Conservation (phyloP, 2,329 filamentous ascomycete species). For the Sclerotinia nivalis region DNA sequence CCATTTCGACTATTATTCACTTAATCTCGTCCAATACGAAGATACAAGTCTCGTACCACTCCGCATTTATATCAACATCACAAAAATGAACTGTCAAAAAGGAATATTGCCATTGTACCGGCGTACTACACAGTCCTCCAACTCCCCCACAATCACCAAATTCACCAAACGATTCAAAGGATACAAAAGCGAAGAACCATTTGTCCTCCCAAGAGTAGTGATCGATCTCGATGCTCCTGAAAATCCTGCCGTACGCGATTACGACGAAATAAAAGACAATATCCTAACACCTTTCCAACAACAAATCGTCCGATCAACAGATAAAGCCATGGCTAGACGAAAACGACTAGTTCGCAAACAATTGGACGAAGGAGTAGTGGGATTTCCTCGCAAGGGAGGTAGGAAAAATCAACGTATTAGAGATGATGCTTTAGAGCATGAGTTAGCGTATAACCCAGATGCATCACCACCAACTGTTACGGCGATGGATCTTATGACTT, state of each 20-base stretch:
- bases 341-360: background rate
- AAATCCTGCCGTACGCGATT: slow-evolving; percentile 43
- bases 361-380: background rate
- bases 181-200: slow-evolving; percentile 26
- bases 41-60: background rate
- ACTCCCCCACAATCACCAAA: slow-evolving; percentile 3
- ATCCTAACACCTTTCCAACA: background rate
- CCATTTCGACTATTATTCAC: background rate
- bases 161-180: slow-evolving; percentile 25
- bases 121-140: slow-evolving; percentile 9
- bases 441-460: slow-evolving; percentile 13
- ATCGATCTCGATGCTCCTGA: slow-evolving; percentile 56
- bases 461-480: background rate
- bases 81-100: slow-evolving; percentile 25
- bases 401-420: background rate
- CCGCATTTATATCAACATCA: background rate
- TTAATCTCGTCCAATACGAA: background rate
- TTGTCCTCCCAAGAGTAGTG: slow-evolving; percentile 46
- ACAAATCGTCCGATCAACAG: background rate
- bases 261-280: slow-evolving; percentile 4
- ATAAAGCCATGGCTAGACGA: background rate
- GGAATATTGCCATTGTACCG: slow-evolving; percentile 27
- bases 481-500: slow-evolving; percentile 30
- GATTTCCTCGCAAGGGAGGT: background rate
- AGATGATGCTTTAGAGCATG: slow-evolving; percentile 14